Evolutionary conservation across 805 yeast species (phyloP), one percentile per base, ranked within the genome.

Genomic region (Metschnikowia bowlesiae): DNA sequence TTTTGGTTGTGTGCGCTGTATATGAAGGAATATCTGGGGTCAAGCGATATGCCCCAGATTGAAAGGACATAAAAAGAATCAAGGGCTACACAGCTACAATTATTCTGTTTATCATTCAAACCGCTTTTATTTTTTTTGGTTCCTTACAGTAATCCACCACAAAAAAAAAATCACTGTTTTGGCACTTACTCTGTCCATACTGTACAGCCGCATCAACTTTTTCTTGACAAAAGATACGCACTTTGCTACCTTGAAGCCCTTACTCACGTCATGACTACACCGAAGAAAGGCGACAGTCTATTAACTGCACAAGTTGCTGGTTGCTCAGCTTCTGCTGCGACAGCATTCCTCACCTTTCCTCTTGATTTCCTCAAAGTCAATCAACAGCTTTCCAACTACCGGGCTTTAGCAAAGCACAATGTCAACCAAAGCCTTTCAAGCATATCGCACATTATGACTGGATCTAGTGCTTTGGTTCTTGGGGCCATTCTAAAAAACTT

Each of bases 401-500:
- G 64, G 14, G 66, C 69, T 26, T 68, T 74, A 57, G 53, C 57
- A 13, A 70, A 75, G 49, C 66, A 59, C 56, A 61, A 65, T 31
- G 64, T 69, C 13, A 68, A 68, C 6, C 66, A 68, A n/a, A 69
- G 65, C 53, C 61, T 60, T 44, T 66, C 74, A 2, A 54, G 62
- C 35, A 36, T 73, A 13, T 68, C 68, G 2, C 78, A 73, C 39
- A 45, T 71, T 18, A 69, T 62, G 60, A 69, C 67, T 18, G 97
- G 98, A 1, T 81, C 88, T 58, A 79, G 87, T 46, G 89, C 96
- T 0, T 66, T 89, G 52, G 85, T 89, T 35, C 55, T 83, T 0
- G 97, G 97, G 4, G 82, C 83, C 52, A 76, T 88, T 0, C 60
- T 83, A 48, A 91, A 90, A 66, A 84, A 95, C 4, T 74, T 81